Evolutionary conservation across 768 basidiomycete species (phyloP).

Genomic region (Gautieria morchelliformis): DNA sequence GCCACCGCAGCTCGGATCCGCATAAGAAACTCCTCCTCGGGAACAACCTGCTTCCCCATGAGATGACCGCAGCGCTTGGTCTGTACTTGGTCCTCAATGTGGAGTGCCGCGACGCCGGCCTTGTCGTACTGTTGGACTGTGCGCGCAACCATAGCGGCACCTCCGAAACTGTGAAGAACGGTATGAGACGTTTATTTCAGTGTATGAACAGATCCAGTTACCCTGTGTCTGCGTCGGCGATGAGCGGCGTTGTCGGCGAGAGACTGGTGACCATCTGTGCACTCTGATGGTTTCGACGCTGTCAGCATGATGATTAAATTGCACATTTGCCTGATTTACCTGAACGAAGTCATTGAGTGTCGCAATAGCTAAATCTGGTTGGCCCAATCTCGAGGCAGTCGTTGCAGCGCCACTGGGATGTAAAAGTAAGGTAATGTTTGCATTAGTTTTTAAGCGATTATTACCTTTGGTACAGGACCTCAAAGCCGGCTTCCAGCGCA

Average conservation of each 20-base stretch:
- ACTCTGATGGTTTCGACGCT: conserved; percentile 25
- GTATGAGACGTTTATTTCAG: neutral
- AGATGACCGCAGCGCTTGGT: conserved; percentile 76
- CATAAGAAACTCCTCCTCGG: conserved; percentile 63
- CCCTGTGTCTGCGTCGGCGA: conserved; percentile 78
- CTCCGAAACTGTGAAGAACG: conserved; percentile 45
- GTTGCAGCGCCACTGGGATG: conserved; percentile 58
- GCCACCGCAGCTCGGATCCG: conserved; percentile 71
- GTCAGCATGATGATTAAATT: neutral
- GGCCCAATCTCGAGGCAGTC: conserved; percentile 67
- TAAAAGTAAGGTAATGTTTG: neutral
- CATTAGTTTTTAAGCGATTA: conserved; percentile 2
- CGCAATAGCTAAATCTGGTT: conserved; percentile 72
- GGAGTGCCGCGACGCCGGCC: conserved; percentile 63
- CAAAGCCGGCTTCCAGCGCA: conserved; percentile 71
- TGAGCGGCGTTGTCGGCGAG: conserved; percentile 56
- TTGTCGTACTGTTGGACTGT: conserved; percentile 63
- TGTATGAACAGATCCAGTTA: conserved; percentile 15
- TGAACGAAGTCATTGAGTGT: conserved; percentile 70
- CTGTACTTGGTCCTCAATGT: conserved; percentile 79
- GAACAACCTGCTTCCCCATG: conserved; percentile 74
- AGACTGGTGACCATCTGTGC: conserved; percentile 64
- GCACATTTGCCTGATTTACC: conserved; percentile 21
- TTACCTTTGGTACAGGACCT: conserved; percentile 68
- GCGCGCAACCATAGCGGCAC: conserved; percentile 65